A percentile compares a stretch with the other conserved stretches of the same genome.
These are phyloP conservation scores for Phytopythium kandeliae DNA, from an alignment of 352 stramenopile genomes.

Conservation along the genomic window DNA sequence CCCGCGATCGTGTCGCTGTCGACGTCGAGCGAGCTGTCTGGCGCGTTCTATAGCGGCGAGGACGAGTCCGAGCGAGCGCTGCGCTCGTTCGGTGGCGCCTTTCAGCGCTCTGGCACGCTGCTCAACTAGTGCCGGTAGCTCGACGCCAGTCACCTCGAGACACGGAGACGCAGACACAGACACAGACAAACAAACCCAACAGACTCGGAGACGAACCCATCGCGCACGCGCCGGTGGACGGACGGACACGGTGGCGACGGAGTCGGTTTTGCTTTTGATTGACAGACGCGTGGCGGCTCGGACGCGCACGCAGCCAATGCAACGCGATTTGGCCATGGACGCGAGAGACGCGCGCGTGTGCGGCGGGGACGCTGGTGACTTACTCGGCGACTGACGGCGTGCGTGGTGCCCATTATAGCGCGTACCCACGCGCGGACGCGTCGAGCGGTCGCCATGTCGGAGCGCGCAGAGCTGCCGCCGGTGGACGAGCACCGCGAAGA, in stretches of 20 bases:
- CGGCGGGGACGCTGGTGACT: too few species aligned
- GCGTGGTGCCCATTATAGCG: slow-evolving; percentile 1
- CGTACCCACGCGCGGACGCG: too few species aligned
- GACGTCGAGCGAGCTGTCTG: slow-evolving; percentile 20
- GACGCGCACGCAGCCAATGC: slow-evolving; percentile 4
- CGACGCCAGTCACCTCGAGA: too few species aligned
- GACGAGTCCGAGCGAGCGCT: slow-evolving; percentile 20
- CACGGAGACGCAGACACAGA: too few species aligned
- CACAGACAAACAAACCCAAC: slow-evolving; percentile 14
- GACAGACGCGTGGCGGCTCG: background rate
- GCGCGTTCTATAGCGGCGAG: slow-evolving; percentile 28
- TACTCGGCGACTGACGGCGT: too few species aligned
- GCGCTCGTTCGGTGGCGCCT: slow-evolving; percentile 33
- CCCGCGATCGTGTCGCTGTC: slow-evolving; percentile 38
- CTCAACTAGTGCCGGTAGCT: slow-evolving; percentile 19
- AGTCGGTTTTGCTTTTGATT: slow-evolving; percentile 7
- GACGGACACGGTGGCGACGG: background rate
- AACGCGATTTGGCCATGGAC: slow-evolving; percentile 6
- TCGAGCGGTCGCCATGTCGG: background rate
- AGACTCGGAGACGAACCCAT: slow-evolving; percentile 21
- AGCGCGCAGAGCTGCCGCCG: background rate
- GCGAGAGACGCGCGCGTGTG: background rate
- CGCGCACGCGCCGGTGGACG: background rate
- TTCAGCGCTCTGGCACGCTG: slow-evolving; percentile 34
- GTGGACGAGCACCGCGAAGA: background rate